Percentiles rank a stretch among this genome's conserved stretches.
Conservation (phyloP, 2,329 filamentous ascomycete species). For the Aspergillus caelatus region DNA sequence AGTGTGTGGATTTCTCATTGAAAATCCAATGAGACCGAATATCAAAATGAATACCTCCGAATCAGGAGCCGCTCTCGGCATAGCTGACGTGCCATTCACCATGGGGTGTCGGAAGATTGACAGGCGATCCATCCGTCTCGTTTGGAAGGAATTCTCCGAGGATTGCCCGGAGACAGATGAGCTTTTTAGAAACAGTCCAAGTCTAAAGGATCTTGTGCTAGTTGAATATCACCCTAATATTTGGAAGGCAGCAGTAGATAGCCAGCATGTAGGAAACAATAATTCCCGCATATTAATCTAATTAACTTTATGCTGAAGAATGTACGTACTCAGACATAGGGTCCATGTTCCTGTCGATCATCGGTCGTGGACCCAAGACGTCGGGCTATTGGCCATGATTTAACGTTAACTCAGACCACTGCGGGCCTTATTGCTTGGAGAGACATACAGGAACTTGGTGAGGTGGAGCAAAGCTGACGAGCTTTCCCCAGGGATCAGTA, state of each 20-base stretch:
- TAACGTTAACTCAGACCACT: neutral
- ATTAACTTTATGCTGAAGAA: neutral
- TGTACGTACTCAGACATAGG: neutral
- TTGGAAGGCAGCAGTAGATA: neutral
- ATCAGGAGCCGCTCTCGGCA: neutral
- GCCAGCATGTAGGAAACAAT: neutral
- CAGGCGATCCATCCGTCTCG: neutral
- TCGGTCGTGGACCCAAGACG: neutral
- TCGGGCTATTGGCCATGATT: neutral
- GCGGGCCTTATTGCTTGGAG: neutral
- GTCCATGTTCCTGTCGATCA: neutral
- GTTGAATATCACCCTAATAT: neutral
- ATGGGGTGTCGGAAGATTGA: neutral
- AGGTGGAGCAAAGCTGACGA: neutral
- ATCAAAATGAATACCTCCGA: neutral
- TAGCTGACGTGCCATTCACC: constrained; percentile 5
- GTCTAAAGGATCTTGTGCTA: no score
- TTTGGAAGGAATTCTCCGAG: neutral
- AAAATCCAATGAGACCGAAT: no score
- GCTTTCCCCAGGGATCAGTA: neutral
- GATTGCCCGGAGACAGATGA: neutral
- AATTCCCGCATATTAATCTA: neutral
- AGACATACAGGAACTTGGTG: neutral
- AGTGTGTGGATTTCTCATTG: neutral
- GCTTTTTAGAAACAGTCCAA: neutral